Conservation (phyloP, 192 early-diverging fungal genomes). For the Backusella parvicylindrica region DNA sequence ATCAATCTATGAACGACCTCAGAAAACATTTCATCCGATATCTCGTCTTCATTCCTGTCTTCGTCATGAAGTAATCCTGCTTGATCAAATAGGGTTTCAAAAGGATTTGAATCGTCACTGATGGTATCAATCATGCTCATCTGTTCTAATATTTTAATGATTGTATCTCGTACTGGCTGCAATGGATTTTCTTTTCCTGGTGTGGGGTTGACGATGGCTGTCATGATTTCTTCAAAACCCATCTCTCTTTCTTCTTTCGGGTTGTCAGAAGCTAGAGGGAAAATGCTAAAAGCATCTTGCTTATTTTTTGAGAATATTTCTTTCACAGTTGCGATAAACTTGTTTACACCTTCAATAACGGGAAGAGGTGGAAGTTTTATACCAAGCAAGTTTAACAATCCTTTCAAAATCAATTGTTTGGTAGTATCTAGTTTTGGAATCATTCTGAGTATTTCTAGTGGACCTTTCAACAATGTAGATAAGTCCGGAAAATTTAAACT, state of each 20-base stretch:
- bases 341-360: neutral
- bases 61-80: neutral
- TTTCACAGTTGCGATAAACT: neutral
- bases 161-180: neutral
- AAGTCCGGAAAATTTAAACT: neutral
- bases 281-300: neutral
- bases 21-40: neutral
- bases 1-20: neutral
- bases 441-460: neutral
- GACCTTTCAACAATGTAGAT: neutral
- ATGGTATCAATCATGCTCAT: neutral
- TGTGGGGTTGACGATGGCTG: neutral
- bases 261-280: neutral
- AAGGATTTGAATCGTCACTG: neutral
- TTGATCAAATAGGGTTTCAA: neutral
- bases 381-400: neutral
- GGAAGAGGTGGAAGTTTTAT: neutral
- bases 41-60: neutral
- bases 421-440: neutral
- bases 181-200: neutral
- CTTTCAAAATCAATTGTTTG: neutral
- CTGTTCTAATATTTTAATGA: neutral
- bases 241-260: neutral
- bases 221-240: neutral
- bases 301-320: neutral